Evolutionary conservation across 768 basidiomycete genomes (phyloP), one percentile per base, ranked within the genome.

Genomic region (Mycena belliarum): DNA sequence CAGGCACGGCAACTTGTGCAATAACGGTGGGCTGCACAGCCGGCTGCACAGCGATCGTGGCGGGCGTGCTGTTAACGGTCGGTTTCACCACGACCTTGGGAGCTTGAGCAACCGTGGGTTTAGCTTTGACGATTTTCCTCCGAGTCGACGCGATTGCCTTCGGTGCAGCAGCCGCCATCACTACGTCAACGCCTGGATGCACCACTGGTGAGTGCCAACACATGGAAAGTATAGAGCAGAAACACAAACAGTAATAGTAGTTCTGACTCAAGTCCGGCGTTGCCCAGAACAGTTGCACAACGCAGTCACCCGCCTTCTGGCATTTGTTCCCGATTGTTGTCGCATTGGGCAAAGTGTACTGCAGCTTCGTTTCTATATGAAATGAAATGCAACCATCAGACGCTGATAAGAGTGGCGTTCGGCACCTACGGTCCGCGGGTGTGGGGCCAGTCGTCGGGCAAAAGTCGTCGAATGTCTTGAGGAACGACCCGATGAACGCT

Each of bases 221-320:
- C 15, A 2, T 37, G 14, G 3, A 57, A n/a, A 25, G 20, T n/a
- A 41, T 10, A 24, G 20, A 20, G 25, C 4, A 6, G 16, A 49
- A 32, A 32, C 29, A 6, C 61, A 3, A 2, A 63, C 62, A 63
- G 43, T 63, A 63, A 29, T 56, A 52, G 51, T 63, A 63, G 33
- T 60, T 63, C 43, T 63, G 63, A 26, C 28, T 47, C 20, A 63
- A 59, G 21, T 59, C 61, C 6, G 61, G 61, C 23, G 61, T 63
- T 25, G 61, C 62, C 57, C 58, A 59, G 32, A 63, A 63, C 12
- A 63, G 44, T 45, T 63, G 58, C 20, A 63, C 58, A 7, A 63
- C 62, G 18, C 62, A 60, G 43, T 57, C 57, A 24, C 62, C 62
- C 15, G 58, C 35, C 14, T 25, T 43, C 55, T 63, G 62, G 37